Conservation (phyloP, 2,329 filamentous ascomycete genomes). For the Xylaria polymorpha region DNA sequence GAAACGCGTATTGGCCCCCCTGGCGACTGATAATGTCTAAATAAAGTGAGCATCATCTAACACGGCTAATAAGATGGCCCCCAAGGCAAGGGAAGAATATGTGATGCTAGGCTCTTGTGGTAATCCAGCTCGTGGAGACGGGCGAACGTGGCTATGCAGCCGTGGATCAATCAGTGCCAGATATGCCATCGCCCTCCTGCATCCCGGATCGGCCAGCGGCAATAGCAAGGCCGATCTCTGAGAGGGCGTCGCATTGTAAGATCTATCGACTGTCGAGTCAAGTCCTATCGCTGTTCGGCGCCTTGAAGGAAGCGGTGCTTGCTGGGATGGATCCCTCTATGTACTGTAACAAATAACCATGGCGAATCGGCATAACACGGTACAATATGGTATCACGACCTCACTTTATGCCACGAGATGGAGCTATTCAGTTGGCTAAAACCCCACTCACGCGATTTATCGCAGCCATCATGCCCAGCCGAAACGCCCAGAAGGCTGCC, state of each 20-base stretch:
- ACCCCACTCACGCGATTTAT: slow-evolving; percentile 25
- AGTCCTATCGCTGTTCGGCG: slow-evolving; percentile 21
- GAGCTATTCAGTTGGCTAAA: slow-evolving; percentile 16
- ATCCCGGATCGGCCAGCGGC: slow-evolving; percentile 32
- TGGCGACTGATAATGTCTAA: slow-evolving; percentile 2
- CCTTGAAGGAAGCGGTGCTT: slow-evolving; percentile 20
- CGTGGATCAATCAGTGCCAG: slow-evolving; percentile 30
- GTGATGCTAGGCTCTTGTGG: slow-evolving; percentile 21
- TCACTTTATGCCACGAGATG: slow-evolving; percentile 37
- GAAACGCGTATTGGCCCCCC: slow-evolving; percentile 28
- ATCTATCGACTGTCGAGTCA: slow-evolving; percentile 24
- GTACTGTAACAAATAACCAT: slow-evolving; percentile 13
- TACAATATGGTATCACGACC: slow-evolving; percentile 31
- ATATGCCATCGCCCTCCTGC: slow-evolving; percentile 31
- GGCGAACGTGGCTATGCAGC: slow-evolving; percentile 37
- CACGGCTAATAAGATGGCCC: slow-evolving; percentile 22
- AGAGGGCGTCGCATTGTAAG: slow-evolving; percentile 39
- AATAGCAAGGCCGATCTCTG: slow-evolving; percentile 29
- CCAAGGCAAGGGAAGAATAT: background rate
- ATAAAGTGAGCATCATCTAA: slow-evolving; percentile 15
- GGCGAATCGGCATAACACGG: slow-evolving; percentile 32
- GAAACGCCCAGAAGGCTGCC: slow-evolving; percentile 34
- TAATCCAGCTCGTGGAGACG: slow-evolving; percentile 27
- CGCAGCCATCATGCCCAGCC: slow-evolving; percentile 33
- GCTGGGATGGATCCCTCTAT: slow-evolving; percentile 20